Conservation (phyloP, 2,329 filamentous ascomycete genomes). For the Diaporthe vexans region DNA sequence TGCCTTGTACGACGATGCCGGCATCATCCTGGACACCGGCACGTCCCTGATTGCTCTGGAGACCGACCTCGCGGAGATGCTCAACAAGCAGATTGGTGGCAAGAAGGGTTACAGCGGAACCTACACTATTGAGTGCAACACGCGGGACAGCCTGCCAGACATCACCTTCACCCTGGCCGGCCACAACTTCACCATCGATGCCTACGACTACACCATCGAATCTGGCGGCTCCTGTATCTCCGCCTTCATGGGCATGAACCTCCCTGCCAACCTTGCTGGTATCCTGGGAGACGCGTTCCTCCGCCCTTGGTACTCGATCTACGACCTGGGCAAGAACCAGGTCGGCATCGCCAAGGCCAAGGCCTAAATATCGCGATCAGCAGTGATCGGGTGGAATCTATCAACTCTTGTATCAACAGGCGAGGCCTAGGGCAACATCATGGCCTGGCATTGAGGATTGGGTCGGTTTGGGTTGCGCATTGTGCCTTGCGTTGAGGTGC, state of each 20-base stretch:
- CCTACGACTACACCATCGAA: slow-evolving; percentile 96
- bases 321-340: slow-evolving; percentile 89
- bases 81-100: slow-evolving; percentile 97
- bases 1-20: slow-evolving; percentile 93
- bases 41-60: slow-evolving; percentile 98
- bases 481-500: slow-evolving; percentile 12
- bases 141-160: slow-evolving; percentile 87
- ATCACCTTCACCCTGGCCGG: slow-evolving; percentile 92
- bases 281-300: slow-evolving; percentile 93
- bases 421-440: not conserved
- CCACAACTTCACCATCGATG: slow-evolving; percentile 90
- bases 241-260: slow-evolving; percentile 97
- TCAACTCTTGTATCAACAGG: slow-evolving; percentile 35
- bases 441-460: not conserved
- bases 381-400: not conserved
- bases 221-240: slow-evolving; percentile 96
- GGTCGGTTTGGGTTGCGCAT: slow-evolving; percentile 19
- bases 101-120: slow-evolving; percentile 99
- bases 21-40: slow-evolving; percentile 97
- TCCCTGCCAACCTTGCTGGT: slow-evolving; percentile 86
- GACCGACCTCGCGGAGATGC: slow-evolving; percentile 89
- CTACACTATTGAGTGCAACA: slow-evolving; percentile 92
- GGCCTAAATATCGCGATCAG: slow-evolving; percentile 48
- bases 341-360: slow-evolving; percentile 92
- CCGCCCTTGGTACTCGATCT: slow-evolving; percentile 94